Evolutionary conservation across 306 rosid genomes (phyloP), one percentile per base, ranked within the genome.

Genomic region (Corylus heterophylla): DNA sequence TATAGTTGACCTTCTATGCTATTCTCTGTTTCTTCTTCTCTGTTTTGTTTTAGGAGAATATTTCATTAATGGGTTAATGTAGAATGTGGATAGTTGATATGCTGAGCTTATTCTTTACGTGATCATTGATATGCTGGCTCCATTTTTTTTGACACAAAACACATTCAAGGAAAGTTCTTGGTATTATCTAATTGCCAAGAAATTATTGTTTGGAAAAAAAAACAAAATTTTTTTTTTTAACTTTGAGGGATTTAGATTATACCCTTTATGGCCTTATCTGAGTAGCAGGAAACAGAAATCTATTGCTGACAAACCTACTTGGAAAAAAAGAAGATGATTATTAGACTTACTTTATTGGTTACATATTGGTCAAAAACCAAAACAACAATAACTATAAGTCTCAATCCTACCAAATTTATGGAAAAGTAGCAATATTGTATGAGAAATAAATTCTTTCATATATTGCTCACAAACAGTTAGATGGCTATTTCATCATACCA

Each of bases 351-450:
- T 18, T 39, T 18, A 13, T 9, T 18, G 51, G 8, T n/a, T 68
- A n/a, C 51, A 8, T 68, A 68, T 68, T 42, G 72, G 72, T 68
- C 72, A 42, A 12, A 59, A 59, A 59, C 37, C 35, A 20, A 58
- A 58, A 58, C 13, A 58, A 22, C 13, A 22, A 58, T n/a, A 3
- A 58, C 71, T 27, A 7, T 17, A 42, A 39, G 50, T 8, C 47
- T 66, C 13, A 12, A 17, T 66, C 18, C 48, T 66, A 17, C 22
- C 14, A 66, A 8, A 66, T 18, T 18, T 35, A n/a, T 68, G 71
- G 49, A 67, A 17, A 67, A 67, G 29, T 22, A 39, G 50, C 7
- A 39, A n/a, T 9, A 18, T 42, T 12, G 12, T 35, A 31, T 35
- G 7, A 64, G 5, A 16, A 3, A 7, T 8, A 16, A 64, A 31